A percentile compares a stretch with the other conserved stretches of the same genome.
Evolutionary conservation across 805 yeast species (phyloP).

Genomic region (Candida qinlingensis): DNA sequence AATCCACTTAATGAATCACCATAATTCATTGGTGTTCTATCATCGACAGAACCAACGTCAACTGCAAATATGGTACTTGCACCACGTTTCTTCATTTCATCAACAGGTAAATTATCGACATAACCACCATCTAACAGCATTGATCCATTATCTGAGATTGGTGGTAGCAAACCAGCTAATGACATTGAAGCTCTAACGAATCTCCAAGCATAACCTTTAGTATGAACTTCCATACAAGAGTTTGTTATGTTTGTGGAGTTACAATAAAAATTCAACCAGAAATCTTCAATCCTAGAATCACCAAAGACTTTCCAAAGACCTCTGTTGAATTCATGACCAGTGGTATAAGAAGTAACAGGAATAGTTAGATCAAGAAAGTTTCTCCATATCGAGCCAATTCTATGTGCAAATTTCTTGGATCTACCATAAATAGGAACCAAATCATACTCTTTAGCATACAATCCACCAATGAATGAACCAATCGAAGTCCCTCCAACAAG

Average conservation of each 20-base stretch:
- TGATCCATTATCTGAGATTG: constrained; percentile 80
- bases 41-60: constrained; percentile 95
- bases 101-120: constrained; percentile 87
- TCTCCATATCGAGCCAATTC: constrained; percentile 85
- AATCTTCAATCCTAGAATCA: constrained; percentile 87
- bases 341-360: constrained; percentile 90
- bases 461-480: constrained; percentile 93
- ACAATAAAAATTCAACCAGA: constrained; percentile 85
- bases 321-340: constrained; percentile 95
- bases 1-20: constrained; percentile 91
- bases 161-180: constrained; percentile 88
- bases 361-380: constrained; percentile 79
- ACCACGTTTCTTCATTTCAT: constrained; percentile 86
- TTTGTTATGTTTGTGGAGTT: constrained; percentile 94
- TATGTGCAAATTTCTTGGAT: constrained; percentile 76
- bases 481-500: constrained; percentile 94
- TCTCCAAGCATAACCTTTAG: constrained; percentile 92
- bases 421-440: constrained; percentile 87
- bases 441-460: constrained; percentile 90
- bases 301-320: constrained; percentile 98
- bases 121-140: constrained; percentile 97
- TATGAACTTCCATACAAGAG: constrained; percentile 91
- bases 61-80: constrained; percentile 85
- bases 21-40: constrained; percentile 79
- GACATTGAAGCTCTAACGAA: constrained; percentile 96